Percentiles rank a stretch among this genome's conserved stretches.
phyloP scores from a whole-genome alignment of 345 rosid genomes.

The Salix viminalis region DNA sequence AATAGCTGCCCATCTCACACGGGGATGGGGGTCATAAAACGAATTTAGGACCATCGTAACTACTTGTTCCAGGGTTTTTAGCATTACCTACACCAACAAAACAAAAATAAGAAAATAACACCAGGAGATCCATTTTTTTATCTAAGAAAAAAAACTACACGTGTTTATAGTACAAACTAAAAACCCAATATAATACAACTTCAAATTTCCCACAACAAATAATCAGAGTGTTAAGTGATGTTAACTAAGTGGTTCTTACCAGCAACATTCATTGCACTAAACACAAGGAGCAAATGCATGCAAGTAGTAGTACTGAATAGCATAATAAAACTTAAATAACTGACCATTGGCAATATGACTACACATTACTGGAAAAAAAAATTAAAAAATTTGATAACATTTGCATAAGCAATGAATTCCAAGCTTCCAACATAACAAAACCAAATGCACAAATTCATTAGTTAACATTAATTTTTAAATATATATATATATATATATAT shows the following conservation, averaged over 20 bases:
- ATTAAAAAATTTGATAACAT: neutral
- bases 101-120: constrained; percentile 10
- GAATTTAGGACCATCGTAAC: constrained; percentile 80
- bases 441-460: neutral
- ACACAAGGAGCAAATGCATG: neutral
- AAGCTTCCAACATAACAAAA: neutral
- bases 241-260: neutral
- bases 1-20: constrained; percentile 99
- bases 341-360: neutral
- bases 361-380: neutral
- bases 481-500: too few relatives aligned
- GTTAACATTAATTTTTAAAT: neutral
- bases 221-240: neutral
- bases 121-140: neutral
- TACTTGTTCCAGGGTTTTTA: constrained; percentile 84
- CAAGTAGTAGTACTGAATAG: neutral
- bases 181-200: neutral
- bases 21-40: constrained; percentile 84
- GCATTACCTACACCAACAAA: constrained; percentile 62
- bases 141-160: neutral
- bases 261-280: neutral
- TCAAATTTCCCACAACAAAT: neutral
- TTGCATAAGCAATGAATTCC: neutral
- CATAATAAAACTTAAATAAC: neutral
- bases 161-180: neutral